Base-by-base conservation (phyloP, 2,329 filamentous ascomycete genomes). In the Zopfia rhizophila region DNA sequence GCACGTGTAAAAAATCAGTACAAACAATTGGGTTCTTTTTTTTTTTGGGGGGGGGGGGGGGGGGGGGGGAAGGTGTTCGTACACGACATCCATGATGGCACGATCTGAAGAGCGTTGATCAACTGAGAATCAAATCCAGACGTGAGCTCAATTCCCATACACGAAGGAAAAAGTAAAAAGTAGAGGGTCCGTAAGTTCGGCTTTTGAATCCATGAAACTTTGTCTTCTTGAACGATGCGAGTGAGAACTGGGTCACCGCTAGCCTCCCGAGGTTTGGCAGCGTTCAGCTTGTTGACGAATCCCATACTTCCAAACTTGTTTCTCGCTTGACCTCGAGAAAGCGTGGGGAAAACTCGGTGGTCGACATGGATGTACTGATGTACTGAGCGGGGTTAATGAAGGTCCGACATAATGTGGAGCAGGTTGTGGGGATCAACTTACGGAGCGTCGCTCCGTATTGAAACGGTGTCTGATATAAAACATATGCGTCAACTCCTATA, bases 141-240 rank as follows among this genome's bases (percentile, higher is more conserved):
- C 10, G 59, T 62, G 24, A 61, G 43, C 38, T 62, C 57, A 30
- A 63, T 56, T 5, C 59, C 60, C 25, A 64, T 55, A 31, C 41
- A 46, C 13, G 53, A 38, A 7, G 47, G 54, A 24, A 62, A 41
- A 13, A 71, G 56, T 11, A 65, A 24, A 7, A 72, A 23, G 38
- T 71, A 69, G 19, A 71, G 47, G 19, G 36, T 41, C 42, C 66
- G 53, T n/a, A 68, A 42, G 45, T 73, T 64, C 17, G 37, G 47
- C 40, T 70, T 70, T 48, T 56, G 53, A 41, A 65, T 70, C 71
- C 72, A 75, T 38, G 57, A 53, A 2, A 70, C 56, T 24, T 58
- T 65, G 41, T 75, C 73, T 40, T 71, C 56, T 6, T 68, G 63
- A 5, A 71, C 67, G 35, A 75, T 57, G 31, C 62, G 62, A 32